These are phyloP conservation scores for Wickerhamiella brachini DNA, from an alignment of 805 yeast species.

Conservation along the genomic window DNA sequence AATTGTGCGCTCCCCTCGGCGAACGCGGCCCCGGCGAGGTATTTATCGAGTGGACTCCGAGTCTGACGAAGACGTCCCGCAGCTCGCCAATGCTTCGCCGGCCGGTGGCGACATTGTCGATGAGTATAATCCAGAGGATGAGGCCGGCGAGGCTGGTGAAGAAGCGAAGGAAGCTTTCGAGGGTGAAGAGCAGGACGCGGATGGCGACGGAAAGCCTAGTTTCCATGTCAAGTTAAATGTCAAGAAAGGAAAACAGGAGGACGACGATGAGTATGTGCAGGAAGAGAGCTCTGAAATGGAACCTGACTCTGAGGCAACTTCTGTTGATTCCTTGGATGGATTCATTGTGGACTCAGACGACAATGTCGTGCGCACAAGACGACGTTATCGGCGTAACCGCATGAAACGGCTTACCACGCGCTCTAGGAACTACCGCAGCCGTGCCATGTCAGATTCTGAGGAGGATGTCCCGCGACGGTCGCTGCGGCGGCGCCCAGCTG, in stretches of 20 bases:
- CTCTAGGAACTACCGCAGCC: neutral
- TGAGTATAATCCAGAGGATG: neutral
- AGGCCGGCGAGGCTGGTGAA: neutral
- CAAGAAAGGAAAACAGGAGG: neutral
- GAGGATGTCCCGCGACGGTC: neutral
- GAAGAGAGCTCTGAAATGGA: neutral
- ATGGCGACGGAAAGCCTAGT: neutral
- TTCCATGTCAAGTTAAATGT: neutral
- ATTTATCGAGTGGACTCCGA: neutral
- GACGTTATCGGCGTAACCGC: neutral
- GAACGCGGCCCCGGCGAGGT: neutral
- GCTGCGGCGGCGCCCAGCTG: conserved; percentile 16
- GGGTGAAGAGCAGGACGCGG: neutral
- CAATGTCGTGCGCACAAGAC: conserved; percentile 6
- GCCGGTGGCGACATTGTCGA: neutral
- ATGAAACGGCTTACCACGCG: neutral
- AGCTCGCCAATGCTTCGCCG: neutral
- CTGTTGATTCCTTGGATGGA: neutral
- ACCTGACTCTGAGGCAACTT: neutral
- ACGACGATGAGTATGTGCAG: neutral
- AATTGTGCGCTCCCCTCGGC: neutral
- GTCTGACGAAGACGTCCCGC: neutral
- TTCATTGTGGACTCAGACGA: conserved; percentile 16
- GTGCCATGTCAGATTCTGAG: neutral
- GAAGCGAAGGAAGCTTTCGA: neutral